Conservation (phyloP, 208 protist genomes). For the Trypanosoma conorhini region DNA sequence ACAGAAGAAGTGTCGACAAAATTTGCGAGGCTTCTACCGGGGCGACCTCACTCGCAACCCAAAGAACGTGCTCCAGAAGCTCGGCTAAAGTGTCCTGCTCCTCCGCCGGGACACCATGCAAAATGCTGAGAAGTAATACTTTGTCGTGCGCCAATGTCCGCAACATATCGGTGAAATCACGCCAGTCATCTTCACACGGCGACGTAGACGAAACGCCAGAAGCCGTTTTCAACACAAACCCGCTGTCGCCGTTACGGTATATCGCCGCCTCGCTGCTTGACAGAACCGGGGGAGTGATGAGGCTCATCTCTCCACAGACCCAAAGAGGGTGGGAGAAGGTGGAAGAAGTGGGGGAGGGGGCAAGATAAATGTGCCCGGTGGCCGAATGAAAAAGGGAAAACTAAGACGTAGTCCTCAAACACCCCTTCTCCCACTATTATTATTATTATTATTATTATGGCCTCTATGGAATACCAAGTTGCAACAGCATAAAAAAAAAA, state of each 20-base stretch:
- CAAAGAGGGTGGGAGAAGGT: neutral
- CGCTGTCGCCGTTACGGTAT: conserved; percentile 9
- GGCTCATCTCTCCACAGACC: neutral
- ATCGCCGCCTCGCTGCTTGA: neutral
- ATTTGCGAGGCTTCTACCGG: conserved; percentile 32
- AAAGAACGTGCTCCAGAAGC: conserved; percentile 34
- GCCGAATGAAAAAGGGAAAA: neutral
- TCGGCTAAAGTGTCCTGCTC: conserved; percentile 34
- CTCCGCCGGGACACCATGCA: conserved; percentile 31
- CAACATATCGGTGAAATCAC: conserved; percentile 15
- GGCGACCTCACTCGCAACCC: conserved; percentile 28
- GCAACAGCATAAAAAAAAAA: conserved; percentile 3
- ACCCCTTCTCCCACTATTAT: no score
- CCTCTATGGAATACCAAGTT: neutral
- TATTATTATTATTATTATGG: neutral
- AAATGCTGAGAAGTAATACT: conserved; percentile 33
- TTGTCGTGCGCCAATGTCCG: conserved; percentile 32
- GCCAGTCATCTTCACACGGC: neutral
- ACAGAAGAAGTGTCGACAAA: conserved; percentile 34
- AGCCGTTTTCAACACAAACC: neutral
- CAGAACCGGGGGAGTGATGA: neutral
- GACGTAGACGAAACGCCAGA: neutral
- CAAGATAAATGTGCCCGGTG: neutral
- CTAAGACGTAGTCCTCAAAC: neutral
- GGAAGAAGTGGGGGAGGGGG: neutral